A percentile compares a stretch with the other conserved stretches of the same genome.
phyloP scores from a whole-genome alignment of 495 filamentous ascomycete genomes.

The Echria macrotheca region DNA sequence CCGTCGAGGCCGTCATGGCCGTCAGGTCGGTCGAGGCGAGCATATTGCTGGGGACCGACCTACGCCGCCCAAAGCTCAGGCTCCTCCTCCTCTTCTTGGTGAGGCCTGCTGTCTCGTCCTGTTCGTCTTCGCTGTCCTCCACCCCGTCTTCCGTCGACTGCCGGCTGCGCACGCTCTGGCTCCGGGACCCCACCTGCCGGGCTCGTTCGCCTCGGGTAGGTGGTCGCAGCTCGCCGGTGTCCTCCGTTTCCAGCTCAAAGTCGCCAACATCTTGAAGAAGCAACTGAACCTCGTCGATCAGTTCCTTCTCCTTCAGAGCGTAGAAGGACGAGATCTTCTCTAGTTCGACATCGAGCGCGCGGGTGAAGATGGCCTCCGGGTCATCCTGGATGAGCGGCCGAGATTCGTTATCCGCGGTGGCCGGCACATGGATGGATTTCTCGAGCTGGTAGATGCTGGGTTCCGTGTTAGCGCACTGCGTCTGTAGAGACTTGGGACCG shows the following conservation, averaged over 20 bases:
- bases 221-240: conserved; percentile 34
- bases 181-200: conserved; percentile 15
- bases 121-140: conserved; percentile 61
- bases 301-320: conserved; percentile 76
- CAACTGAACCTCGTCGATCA: conserved; percentile 73
- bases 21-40: conserved; percentile 51
- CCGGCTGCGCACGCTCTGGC: conserved; percentile 35
- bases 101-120: conserved; percentile 56
- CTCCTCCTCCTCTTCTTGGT: conserved; percentile 34
- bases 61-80: conserved; percentile 29
- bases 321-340: conserved; percentile 94
- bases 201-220: conserved; percentile 25
- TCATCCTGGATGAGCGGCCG: conserved; percentile 73
- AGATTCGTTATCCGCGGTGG: conserved; percentile 64
- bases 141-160: conserved; percentile 44
- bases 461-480: conserved; percentile 6
- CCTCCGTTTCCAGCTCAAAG: conserved; percentile 57
- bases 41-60: conserved; percentile 29
- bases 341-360: conserved; percentile 79
- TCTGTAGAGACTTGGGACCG: neutral
- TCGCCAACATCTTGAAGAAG: conserved; percentile 68
- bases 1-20: conserved; percentile 51
- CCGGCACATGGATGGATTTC: conserved; percentile 59
- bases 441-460: conserved; percentile 90
- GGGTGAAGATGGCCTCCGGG: conserved; percentile 70